Percentiles rank a stretch among this genome's conserved stretches.
phyloP scores from a whole-genome alignment of 2,329 filamentous ascomycete species.

The Coniochaeta sp. region DNA sequence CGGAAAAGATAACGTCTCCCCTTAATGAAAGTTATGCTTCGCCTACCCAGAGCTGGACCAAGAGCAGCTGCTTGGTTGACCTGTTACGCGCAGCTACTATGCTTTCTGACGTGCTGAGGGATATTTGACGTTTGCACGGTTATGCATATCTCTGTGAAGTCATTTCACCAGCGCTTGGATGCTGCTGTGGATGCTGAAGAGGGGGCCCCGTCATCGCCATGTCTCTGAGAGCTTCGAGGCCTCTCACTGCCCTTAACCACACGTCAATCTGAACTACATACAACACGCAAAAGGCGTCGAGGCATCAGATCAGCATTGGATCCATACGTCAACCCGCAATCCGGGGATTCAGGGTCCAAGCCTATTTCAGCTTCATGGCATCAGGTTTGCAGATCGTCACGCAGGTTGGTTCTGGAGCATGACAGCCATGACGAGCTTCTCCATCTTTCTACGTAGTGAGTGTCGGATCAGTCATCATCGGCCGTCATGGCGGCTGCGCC shows the following conservation, averaged over 20 bases:
- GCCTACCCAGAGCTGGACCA: too few relatives aligned
- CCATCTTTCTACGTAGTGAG: background rate
- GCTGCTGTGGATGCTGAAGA: too few relatives aligned
- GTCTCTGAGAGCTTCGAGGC: background rate
- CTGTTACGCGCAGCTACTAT: background rate
- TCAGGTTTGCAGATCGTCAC: background rate
- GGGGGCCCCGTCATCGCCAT: background rate
- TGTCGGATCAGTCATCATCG: conserved; percentile 1
- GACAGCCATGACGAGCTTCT: background rate
- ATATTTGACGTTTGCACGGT: too few relatives aligned
- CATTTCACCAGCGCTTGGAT: background rate
- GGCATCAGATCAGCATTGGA: background rate
- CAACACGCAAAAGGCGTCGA: background rate
- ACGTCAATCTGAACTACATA: background rate
- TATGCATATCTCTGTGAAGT: background rate
- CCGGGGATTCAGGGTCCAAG: background rate
- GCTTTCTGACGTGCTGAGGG: background rate
- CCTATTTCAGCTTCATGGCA: background rate
- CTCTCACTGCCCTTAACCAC: background rate
- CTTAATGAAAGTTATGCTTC: background rate
- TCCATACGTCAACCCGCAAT: background rate
- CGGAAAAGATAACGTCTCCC: background rate
- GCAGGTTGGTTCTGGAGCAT: background rate
- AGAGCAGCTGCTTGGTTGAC: background rate
- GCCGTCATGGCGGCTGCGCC: background rate